A percentile compares a stretch with the other conserved stretches of the same genome.
phyloP scores from a whole-genome alignment of 495 filamentous ascomycete genomes.

The Diplogelasinospora grovesii region DNA sequence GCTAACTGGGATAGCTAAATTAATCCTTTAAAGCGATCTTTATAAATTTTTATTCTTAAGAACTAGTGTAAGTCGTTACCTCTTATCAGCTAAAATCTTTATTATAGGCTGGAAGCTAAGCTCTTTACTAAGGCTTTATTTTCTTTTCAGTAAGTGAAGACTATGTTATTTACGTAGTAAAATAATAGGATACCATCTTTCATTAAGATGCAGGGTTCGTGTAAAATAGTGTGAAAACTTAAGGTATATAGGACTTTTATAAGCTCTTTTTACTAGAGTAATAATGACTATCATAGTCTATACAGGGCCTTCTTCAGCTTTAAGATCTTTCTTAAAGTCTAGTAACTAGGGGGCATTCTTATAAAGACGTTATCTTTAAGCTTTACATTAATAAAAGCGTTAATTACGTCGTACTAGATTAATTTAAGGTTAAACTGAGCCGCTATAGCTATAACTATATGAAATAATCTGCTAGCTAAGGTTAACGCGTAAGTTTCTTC shows the following conservation, averaged over 20 bases:
- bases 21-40: constrained; percentile 5
- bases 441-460: constrained; percentile 9
- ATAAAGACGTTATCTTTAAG: constrained; percentile 9
- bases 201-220: constrained; percentile 8
- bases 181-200: constrained; percentile 7
- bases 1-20: constrained; percentile 9
- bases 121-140: neutral
- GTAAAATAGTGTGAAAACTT: constrained; percentile 6
- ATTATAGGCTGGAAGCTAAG: neutral
- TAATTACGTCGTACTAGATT: constrained; percentile 12
- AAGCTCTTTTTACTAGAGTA: constrained; percentile 16
- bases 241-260: neutral
- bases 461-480: constrained; percentile 6
- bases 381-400: constrained; percentile 11
- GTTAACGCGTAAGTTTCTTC: constrained; percentile 12
- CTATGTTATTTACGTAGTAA: constrained; percentile 12
- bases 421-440: constrained; percentile 13
- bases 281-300: constrained; percentile 10
- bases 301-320: constrained; percentile 11
- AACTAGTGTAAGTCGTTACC: constrained; percentile 8
- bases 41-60: constrained; percentile 4
- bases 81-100: constrained; percentile 5
- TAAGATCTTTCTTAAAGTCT: constrained; percentile 1
- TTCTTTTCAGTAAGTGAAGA: constrained; percentile 5
- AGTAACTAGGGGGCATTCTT: constrained; percentile 8